Conservation (phyloP, 495 filamentous ascomycete genomes). For the Chaetomium tenue region DNA sequence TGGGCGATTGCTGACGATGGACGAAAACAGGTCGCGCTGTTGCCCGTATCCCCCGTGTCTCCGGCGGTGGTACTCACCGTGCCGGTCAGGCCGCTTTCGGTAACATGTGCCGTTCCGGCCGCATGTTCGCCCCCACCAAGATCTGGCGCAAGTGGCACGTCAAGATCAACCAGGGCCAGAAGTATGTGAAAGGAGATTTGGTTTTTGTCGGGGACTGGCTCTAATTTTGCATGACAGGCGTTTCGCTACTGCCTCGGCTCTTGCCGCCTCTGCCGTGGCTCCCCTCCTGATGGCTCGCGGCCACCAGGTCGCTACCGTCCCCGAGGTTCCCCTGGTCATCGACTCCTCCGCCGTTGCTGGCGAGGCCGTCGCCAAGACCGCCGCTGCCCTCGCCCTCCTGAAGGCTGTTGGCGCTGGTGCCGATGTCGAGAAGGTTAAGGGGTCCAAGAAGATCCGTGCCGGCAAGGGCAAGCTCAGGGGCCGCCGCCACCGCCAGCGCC, state of each 20-base stretch:
- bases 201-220: not conserved
- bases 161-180: slow-evolving; percentile 98
- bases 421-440: slow-evolving; percentile 91
- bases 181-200: slow-evolving; percentile 52
- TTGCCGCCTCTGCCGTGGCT: slow-evolving; percentile 92
- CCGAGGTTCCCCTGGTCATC: slow-evolving; percentile 95
- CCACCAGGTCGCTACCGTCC: slow-evolving; percentile 86
- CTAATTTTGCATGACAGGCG: slow-evolving; percentile 55
- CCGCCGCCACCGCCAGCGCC: slow-evolving; percentile 93
- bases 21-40: slow-evolving; percentile 80
- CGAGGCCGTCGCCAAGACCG: slow-evolving; percentile 79
- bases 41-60: slow-evolving; percentile 99
- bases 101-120: slow-evolving; percentile 99
- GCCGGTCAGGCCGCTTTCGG: slow-evolving; percentile 99
- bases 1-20: slow-evolving; percentile 8
- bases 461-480: slow-evolving; percentile 97
- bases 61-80: slow-evolving; percentile 99
- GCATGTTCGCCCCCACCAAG: slow-evolving; percentile 99
- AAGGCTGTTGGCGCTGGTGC: slow-evolving; percentile 84
- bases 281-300: slow-evolving; percentile 94
- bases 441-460: slow-evolving; percentile 88
- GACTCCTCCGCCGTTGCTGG: slow-evolving; percentile 80
- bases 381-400: slow-evolving; percentile 79
- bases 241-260: slow-evolving; percentile 93
- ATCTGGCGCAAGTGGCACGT: slow-evolving; percentile 99